Evolutionary conservation across 306 rosid genomes (phyloP), one percentile per base, ranked within the genome.

Genomic region (Argentina anserina): DNA sequence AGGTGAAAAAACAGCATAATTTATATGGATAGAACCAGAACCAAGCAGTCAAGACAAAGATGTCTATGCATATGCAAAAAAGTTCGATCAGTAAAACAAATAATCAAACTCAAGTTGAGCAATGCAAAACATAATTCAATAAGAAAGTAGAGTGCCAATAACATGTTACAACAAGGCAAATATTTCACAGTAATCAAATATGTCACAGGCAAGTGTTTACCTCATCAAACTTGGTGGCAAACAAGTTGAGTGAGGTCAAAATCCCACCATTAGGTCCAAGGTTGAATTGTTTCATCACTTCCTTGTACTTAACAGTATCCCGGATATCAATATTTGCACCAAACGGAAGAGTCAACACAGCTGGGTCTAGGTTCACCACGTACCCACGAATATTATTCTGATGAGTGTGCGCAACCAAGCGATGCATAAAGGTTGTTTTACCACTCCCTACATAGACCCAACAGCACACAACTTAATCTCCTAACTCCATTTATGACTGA

Each of bases 241-340:
- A 94, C 87, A 94, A 84, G 87, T 94, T 91, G 50, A 94, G 90
- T 0, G 99, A 94, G 7, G 99, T 94, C 86, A 91, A 81, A 72
- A 91, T 94, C 66, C 96, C 99, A 7, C 97, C 97, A 81, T 94
- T 94, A 4, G 99, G 99, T 18, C 99, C 99, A 26, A 94, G 99
- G 82, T 94, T 94, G 78, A 81, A 91, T 75, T 94, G 97, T 75
- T 90, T 94, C 96, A 94, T 94, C 77, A 94, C 97, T 81, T 89
- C 96, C 85, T 90, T 94, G 81, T 94, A 91, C 66, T 85, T 86
- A 39, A 94, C 99, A 37, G 97, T 91, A 70, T 94, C 99, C 83
- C 99, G 86, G 55, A 94, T 88, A 70, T 94, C 99, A 15, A 94
- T 91, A 71, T 91, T 91, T 41, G 93, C 87, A 34, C 83, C 93